Evolutionary conservation across 73 alveolate genomes (phyloP), one percentile per base, ranked within the genome.

Genomic region (Tetrahymena thermophila): DNA sequence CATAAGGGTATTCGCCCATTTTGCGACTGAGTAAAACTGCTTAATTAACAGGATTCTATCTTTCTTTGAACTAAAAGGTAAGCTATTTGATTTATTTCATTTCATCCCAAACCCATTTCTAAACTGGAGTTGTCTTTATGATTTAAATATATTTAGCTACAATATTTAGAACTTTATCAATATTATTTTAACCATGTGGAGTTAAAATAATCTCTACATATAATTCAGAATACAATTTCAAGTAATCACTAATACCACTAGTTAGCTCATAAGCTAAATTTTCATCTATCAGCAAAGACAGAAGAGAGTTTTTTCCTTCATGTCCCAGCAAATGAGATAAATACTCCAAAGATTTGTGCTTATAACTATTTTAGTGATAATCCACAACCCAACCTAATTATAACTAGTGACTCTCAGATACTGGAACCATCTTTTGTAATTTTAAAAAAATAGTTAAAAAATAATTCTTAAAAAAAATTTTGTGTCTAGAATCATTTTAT

Each of bases 291-390:
- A 98, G 94, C 35, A 96, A 97, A 31, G 99, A 95, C 19, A 98
- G 97, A 28, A 99, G 96, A 35, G 99, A 98, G 95, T 98, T 96
- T 55, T 96, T 97, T 1, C 99, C 99, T 94, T 99, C 99, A 94
- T 98, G 99, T 42, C 99, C 99, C 13, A 99, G 71, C 42, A 98
- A 94, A 95, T 98, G 98, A 10, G 98, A 85, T n/a, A 99, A 94
- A 94, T 97, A 98, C 35, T 85, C 94, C 85, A 95, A 96, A 16
- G 99, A 99, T 94, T 98, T 98, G 21, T 95, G 17, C 56, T 96
- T 96, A 95, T 98, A 97, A 31, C 96, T 84, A 16, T 93, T 40
- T 23, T 44, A 94, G 40, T 98, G 94, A 43, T 95, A 85, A 35
- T 89, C 85, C 6, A 85, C 85, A 1, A 95, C 35, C 96, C 95